Percentiles rank a stretch among this genome's conserved stretches.
Evolutionary conservation across 306 rosid genomes (phyloP).

Genomic region (Vigna reflexopilosa): DNA sequence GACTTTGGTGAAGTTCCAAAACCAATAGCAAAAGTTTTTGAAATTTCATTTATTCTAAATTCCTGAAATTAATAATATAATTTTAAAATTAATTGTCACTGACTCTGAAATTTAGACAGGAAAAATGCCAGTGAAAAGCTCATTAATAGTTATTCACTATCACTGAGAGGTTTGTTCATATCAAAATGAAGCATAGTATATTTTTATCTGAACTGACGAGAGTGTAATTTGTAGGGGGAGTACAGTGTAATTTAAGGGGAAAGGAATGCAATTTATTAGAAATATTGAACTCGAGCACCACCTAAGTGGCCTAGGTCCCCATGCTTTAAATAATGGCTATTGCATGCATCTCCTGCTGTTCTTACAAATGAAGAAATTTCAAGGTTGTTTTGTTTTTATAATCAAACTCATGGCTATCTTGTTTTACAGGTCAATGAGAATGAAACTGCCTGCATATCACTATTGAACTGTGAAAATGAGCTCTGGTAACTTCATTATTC

Average conservation of each 20-base stretch:
- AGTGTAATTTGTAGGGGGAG: constrained; percentile 5
- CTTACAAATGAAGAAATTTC: constrained; percentile 11
- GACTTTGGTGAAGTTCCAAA: not conserved
- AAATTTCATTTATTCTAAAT: not conserved
- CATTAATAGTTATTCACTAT: too few relatives aligned
- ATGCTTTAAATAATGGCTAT: not conserved
- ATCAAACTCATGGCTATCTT: constrained; percentile 37
- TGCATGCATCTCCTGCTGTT: constrained; percentile 27
- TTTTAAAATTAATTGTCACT: too few relatives aligned
- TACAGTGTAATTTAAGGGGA: not conserved
- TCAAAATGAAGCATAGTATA: not conserved
- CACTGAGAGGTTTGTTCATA: too few relatives aligned
- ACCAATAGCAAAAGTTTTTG: not conserved
- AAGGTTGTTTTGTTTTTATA: constrained; percentile 35
- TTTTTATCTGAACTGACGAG: not conserved
- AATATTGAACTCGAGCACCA: constrained; percentile 10
- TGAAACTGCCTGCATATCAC: constrained; percentile 73
- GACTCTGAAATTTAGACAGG: too few relatives aligned
- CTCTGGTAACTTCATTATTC: constrained; percentile 63
- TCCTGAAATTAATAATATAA: not conserved
- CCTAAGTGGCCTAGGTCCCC: not conserved
- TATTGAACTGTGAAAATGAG: constrained; percentile 65
- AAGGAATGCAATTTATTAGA: not conserved
- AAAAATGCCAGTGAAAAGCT: too few relatives aligned
- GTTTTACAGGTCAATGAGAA: constrained; percentile 72